Conservation (phyloP, 176 grass and related monocot genomes). For the Triticum timopheevii region DNA sequence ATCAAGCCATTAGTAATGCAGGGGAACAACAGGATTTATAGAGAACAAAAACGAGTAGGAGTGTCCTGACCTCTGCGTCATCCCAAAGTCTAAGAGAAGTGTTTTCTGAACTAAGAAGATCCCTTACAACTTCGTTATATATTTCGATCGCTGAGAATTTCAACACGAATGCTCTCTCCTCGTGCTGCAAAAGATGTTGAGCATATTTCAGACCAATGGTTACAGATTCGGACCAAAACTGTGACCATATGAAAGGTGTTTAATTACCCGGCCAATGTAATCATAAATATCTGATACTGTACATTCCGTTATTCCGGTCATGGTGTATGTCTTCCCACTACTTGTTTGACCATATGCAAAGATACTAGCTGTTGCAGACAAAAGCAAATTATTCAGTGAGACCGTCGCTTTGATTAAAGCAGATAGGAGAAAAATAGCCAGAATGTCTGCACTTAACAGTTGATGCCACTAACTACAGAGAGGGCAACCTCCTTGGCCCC, state of each 20-base stretch:
- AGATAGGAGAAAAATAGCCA: slow-evolving; percentile 10
- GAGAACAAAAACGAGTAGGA: slow-evolving; percentile 6
- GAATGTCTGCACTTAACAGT: slow-evolving; percentile 63
- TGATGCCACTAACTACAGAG: slow-evolving; percentile 94
- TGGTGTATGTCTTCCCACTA: slow-evolving; percentile 98
- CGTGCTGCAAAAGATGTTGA: slow-evolving; percentile 51
- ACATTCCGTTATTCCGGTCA: slow-evolving; percentile 90
- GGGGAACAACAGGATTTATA: neutral
- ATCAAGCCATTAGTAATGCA: slow-evolving; percentile 31
- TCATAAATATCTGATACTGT: slow-evolving; percentile 92
- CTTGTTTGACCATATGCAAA: slow-evolving; percentile 99
- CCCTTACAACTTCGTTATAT: slow-evolving; percentile 90
- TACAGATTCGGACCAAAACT: neutral
- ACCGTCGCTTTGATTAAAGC: slow-evolving; percentile 8
- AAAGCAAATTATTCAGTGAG: slow-evolving; percentile 6
- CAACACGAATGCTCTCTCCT: slow-evolving; percentile 91
- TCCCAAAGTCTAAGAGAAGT: slow-evolving; percentile 81
- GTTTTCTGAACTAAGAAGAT: slow-evolving; percentile 70
- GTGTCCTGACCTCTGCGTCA: slow-evolving; percentile 73
- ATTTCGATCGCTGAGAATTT: slow-evolving; percentile 97
- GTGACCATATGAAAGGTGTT: neutral
- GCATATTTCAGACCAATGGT: neutral
- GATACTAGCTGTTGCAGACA: slow-evolving; percentile 65
- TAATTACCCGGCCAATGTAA: slow-evolving; percentile 80
- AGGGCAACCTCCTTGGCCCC: slow-evolving; percentile 84